Percentiles rank a stretch among this genome's conserved stretches.
These are phyloP conservation scores for Herpetospermum pedunculosum DNA, from an alignment of 306 rosid species.

Conservation along the genomic window DNA sequence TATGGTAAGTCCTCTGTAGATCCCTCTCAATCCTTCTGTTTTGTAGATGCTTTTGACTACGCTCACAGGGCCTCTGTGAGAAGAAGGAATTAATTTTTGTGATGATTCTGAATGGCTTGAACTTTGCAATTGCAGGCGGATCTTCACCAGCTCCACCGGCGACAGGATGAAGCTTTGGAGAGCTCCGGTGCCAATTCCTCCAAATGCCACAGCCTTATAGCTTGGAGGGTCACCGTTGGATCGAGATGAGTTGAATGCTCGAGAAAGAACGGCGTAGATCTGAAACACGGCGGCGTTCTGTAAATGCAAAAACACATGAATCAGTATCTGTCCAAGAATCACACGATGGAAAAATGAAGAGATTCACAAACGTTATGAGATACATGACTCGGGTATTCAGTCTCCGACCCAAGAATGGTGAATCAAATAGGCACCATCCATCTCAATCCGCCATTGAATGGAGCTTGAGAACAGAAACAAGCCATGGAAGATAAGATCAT, in stretches of 20 bases:
- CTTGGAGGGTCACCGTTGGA: slow-evolving; percentile 53
- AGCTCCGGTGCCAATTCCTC: slow-evolving; percentile 64
- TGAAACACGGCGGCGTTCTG: slow-evolving; percentile 88
- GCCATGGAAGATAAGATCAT: not conserved
- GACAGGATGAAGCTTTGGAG: slow-evolving; percentile 51
- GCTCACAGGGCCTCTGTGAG: slow-evolving; percentile 32
- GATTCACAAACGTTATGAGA: too few relatives aligned
- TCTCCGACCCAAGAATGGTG: too few relatives aligned
- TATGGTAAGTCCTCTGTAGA: slow-evolving; percentile 57
- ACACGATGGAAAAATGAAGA: too few relatives aligned
- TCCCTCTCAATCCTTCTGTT: slow-evolving; percentile 52
- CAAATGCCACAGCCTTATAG: slow-evolving; percentile 52
- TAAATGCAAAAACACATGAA: slow-evolving; percentile 1
- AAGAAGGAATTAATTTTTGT: slow-evolving; percentile 6
- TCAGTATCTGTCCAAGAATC: not conserved
- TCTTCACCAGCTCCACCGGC: slow-evolving; percentile 64
- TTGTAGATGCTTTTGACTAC: slow-evolving; percentile 38
- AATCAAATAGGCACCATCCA: too few relatives aligned
- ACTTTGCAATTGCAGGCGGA: slow-evolving; percentile 56
- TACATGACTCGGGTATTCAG: too few relatives aligned
- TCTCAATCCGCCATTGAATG: not conserved
- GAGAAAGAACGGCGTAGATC: slow-evolving; percentile 53
- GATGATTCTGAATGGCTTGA: not conserved
- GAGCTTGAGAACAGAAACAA: not conserved
- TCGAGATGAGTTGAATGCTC: slow-evolving; percentile 34